Conservation (phyloP, 2,329 filamentous ascomycete species). For the Epichloe sibirici region DNA sequence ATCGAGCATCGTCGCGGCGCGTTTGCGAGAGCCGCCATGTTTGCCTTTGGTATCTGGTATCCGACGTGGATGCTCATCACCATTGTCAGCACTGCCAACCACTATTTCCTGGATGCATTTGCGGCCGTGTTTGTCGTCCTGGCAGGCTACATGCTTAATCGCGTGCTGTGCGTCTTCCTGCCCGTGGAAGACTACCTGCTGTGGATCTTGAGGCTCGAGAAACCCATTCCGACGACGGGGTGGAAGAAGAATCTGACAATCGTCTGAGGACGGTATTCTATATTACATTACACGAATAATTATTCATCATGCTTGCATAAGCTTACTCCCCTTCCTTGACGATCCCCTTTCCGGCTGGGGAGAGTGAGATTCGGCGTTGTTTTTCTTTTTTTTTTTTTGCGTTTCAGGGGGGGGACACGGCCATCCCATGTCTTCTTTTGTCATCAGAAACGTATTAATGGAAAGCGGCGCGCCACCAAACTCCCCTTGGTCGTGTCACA, state of each 20-base stretch:
- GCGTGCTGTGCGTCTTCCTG: conserved; percentile 44
- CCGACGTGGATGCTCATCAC: conserved; percentile 39
- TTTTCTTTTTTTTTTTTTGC: not conserved
- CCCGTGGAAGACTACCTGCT: conserved; percentile 53
- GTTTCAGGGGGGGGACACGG: no score
- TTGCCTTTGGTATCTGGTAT: conserved; percentile 34
- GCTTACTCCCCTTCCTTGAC: not conserved
- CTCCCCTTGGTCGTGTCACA: not conserved
- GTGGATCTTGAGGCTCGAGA: conserved; percentile 48
- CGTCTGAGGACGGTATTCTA: conserved; percentile 1
- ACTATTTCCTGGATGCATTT: conserved; percentile 52
- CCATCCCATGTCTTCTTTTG: not conserved
- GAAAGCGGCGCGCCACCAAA: not conserved
- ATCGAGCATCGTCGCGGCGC: conserved; percentile 11
- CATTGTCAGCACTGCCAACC: conserved; percentile 50
- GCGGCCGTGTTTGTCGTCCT: conserved; percentile 50
- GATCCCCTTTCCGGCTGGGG: not conserved
- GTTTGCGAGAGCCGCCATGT: conserved; percentile 10
- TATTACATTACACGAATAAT: no score
- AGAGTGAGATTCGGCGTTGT: not conserved
- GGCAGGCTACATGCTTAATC: conserved; percentile 41
- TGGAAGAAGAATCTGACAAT: conserved; percentile 12
- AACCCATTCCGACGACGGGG: conserved; percentile 40
- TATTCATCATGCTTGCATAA: not conserved
- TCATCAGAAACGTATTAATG: not conserved